phyloP scores from a whole-genome alignment of 768 basidiomycete genomes.

The Auriscalpium microsporum region DNA sequence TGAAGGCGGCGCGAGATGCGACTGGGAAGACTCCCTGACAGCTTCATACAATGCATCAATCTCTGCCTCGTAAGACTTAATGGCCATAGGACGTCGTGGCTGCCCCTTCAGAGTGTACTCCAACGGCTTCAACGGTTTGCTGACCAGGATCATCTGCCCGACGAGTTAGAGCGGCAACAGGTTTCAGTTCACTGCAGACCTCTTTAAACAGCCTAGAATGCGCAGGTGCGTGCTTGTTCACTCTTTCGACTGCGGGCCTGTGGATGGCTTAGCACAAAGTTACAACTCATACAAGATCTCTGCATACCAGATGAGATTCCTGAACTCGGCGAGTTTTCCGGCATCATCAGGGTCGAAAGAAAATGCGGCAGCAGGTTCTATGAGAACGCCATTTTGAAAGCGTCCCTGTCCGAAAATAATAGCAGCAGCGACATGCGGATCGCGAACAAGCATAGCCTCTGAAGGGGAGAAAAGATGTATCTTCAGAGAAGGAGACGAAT shows the following conservation, averaged over 20 bases:
- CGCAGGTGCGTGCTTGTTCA: conserved; percentile 34
- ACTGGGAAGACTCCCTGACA: not conserved
- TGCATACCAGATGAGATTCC: not conserved
- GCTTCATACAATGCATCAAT: conserved; percentile 36
- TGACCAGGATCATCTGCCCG: conserved; percentile 38
- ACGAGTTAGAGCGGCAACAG: not conserved
- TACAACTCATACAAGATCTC: no score
- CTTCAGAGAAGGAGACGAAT: not conserved
- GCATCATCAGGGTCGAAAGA: not conserved
- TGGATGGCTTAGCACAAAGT: no score
- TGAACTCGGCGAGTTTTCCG: not conserved
- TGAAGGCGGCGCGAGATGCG: not conserved
- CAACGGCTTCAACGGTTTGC: conserved; percentile 34
- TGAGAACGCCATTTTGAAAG: conserved; percentile 1
- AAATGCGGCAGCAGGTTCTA: not conserved
- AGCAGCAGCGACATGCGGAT: not conserved
- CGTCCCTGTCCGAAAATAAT: not conserved
- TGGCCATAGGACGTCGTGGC: conserved; percentile 31
- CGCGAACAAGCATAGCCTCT: not conserved
- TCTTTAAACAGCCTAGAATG: conserved; percentile 42
- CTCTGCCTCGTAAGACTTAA: conserved; percentile 33
- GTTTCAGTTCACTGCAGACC: conserved; percentile 15
- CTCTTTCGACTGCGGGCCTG: conserved; percentile 31
- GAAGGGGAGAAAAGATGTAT: not conserved
- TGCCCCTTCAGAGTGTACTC: conserved; percentile 40